Evolutionary conservation across 306 rosid genomes (phyloP).

Genomic region (Citrullus colocynthis): DNA sequence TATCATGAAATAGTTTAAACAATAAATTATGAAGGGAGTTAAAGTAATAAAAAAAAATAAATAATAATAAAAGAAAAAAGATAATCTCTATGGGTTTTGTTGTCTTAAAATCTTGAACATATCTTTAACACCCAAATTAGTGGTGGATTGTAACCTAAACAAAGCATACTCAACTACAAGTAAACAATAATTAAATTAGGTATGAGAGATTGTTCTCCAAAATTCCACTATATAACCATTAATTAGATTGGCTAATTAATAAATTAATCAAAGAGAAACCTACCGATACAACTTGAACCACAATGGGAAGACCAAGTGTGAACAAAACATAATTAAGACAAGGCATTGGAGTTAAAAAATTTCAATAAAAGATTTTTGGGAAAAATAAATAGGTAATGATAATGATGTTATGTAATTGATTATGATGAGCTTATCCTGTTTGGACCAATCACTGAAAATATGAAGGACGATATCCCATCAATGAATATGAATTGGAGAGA

Average conservation of each 20-base stretch:
- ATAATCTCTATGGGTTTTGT: neutral
- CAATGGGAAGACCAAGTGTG: neutral
- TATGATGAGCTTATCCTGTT: neutral
- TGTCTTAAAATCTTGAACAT: neutral
- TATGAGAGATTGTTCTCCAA: neutral
- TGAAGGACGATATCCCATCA: neutral
- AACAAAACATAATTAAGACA: neutral
- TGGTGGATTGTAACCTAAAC: neutral
- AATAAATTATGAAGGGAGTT: neutral
- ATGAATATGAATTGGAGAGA: neutral
- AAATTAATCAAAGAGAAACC: neutral
- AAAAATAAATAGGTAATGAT: neutral
- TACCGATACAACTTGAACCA: neutral
- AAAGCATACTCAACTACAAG: neutral
- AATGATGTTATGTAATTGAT: neutral
- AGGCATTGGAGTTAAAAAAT: neutral
- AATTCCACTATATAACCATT: neutral
- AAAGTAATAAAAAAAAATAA: neutral
- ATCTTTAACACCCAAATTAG: neutral
- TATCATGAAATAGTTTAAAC: neutral
- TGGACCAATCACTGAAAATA: neutral
- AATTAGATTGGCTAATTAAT: neutral
- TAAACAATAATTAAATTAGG: neutral
- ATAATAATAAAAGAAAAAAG: too few relatives aligned
- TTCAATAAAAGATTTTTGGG: neutral